Conservation (phyloP, 495 filamentous ascomycete species). For the Polyplosphaeria fusca region DNA sequence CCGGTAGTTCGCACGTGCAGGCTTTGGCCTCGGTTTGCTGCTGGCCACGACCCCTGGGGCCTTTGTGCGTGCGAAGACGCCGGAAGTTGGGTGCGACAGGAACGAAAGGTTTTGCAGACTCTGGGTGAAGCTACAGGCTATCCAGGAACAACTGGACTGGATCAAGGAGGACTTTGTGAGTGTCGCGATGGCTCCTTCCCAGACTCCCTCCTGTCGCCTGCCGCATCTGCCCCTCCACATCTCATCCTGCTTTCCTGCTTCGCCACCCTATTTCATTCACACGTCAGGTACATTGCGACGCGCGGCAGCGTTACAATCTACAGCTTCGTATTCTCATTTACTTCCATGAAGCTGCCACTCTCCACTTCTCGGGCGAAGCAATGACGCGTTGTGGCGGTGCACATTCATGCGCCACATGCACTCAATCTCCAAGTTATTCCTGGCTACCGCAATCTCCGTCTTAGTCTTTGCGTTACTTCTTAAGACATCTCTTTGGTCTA, state of each 20-base stretch:
- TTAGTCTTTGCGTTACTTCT: background rate
- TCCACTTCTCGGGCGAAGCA: background rate
- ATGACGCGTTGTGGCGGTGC: background rate
- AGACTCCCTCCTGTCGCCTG: background rate
- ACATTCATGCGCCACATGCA: background rate
- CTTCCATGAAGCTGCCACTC: background rate
- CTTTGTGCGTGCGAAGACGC: too few species aligned
- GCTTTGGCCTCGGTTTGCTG: too few species aligned
- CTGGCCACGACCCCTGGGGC: too few species aligned
- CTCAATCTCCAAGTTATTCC: background rate
- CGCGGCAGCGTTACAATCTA: background rate
- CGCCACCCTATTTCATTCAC: background rate
- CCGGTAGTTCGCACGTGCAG: too few species aligned
- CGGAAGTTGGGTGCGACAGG: too few species aligned
- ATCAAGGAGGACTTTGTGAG: background rate
- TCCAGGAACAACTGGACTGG: background rate
- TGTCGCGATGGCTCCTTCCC: background rate
- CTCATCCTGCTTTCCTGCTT: background rate
- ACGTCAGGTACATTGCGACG: background rate
- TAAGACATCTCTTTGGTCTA: background rate
- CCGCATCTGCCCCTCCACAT: background rate
- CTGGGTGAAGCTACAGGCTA: background rate
- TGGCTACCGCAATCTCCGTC: background rate
- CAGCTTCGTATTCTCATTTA: background rate
- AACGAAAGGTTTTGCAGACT: background rate